phyloP scores from a whole-genome alignment of 805 yeast species.

The Yarrowia divulgata region DNA sequence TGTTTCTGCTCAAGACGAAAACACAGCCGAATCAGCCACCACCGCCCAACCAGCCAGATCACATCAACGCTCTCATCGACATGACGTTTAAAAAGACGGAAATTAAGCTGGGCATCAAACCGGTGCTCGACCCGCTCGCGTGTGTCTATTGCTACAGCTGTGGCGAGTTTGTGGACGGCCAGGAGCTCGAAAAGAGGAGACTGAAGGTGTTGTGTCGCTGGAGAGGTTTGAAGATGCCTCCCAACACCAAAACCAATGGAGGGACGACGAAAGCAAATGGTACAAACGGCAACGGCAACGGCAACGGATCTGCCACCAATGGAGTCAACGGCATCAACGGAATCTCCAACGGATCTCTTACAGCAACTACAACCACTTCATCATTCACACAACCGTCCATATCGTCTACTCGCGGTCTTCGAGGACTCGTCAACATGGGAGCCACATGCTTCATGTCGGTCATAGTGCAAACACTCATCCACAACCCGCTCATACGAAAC shows the following conservation, averaged over 20 bases:
- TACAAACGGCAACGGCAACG: neutral
- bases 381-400: neutral
- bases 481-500: slow-evolving; percentile 84
- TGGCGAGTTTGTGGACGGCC: slow-evolving; percentile 71
- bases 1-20: slow-evolving; percentile 24
- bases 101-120: slow-evolving; percentile 23
- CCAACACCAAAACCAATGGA: neutral
- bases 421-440: slow-evolving; percentile 93
- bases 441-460: slow-evolving; percentile 97
- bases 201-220: slow-evolving; percentile 29
- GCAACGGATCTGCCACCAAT: neutral
- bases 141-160: slow-evolving; percentile 78
- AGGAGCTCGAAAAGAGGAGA: slow-evolving; percentile 55
- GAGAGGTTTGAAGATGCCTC: slow-evolving; percentile 6
- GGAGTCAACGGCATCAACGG: neutral
- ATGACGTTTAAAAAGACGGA: slow-evolving; percentile 18
- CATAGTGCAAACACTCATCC: slow-evolving; percentile 85
- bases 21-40: neutral
- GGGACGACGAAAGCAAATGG: neutral
- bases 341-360: neutral
- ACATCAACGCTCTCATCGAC: slow-evolving; percentile 13
- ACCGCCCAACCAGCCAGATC: neutral
- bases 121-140: slow-evolving; percentile 39
- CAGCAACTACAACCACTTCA: neutral
- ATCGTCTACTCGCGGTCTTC: slow-evolving; percentile 71